Percentiles rank a stretch among this genome's conserved stretches.
Conservation (phyloP, 495 filamentous ascomycete species). For the Penicillium malachiteum region DNA sequence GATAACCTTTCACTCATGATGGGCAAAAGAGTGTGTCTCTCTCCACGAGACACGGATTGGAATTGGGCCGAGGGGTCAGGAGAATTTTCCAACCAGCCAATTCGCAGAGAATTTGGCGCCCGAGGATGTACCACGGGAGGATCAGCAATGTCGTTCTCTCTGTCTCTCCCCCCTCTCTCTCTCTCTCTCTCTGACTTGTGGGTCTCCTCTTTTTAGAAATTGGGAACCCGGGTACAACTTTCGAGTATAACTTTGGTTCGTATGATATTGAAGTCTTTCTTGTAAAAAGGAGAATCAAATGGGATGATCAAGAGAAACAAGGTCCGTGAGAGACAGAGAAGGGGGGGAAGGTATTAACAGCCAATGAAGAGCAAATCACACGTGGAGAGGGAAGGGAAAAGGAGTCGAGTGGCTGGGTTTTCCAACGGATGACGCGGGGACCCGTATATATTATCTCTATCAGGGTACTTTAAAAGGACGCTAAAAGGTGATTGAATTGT, state of each 20-base stretch:
- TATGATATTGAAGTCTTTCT: neutral
- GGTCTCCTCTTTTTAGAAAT: neutral
- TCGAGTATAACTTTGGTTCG: too few relatives aligned
- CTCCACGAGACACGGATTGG: conserved; percentile 28
- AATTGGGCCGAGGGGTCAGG: conserved; percentile 32
- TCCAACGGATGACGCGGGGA: conserved; percentile 17
- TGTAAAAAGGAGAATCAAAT: neutral
- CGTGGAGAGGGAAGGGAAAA: conserved; percentile 1
- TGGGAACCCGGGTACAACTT: too few relatives aligned
- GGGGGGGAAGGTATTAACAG: neutral
- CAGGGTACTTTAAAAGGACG: too few relatives aligned
- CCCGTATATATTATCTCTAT: neutral
- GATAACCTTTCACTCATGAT: conserved; percentile 49
- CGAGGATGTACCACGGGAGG: neutral
- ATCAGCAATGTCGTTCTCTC: neutral
- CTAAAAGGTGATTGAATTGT: neutral
- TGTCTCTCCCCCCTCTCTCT: neutral
- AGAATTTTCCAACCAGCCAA: conserved; percentile 8
- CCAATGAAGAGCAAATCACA: neutral
- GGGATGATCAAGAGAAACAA: neutral
- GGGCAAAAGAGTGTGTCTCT: conserved; percentile 23
- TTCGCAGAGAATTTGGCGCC: neutral
- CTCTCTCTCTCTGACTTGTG: neutral
- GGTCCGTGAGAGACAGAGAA: neutral
- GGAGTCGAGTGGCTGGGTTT: conserved; percentile 15